Conservation (phyloP, 805 yeast genomes). For the Barnettozyma sp. region DNA sequence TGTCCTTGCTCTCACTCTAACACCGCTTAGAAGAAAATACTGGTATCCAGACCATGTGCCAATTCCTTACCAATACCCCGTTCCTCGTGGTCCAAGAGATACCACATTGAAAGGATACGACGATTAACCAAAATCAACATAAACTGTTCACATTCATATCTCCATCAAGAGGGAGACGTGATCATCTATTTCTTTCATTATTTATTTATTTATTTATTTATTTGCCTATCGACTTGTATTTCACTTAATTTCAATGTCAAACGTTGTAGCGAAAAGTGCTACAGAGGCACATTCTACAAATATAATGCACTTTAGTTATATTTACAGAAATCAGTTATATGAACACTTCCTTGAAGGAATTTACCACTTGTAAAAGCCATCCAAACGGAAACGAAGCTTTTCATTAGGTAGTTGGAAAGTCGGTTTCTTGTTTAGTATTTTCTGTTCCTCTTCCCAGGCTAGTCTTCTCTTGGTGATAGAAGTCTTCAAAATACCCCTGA, state of each 20-base stretch:
- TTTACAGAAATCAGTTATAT: too few species aligned
- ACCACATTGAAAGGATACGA: slow-evolving; percentile 45
- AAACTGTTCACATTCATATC: neutral
- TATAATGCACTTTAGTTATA: slow-evolving; percentile 8
- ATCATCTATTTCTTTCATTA: too few species aligned
- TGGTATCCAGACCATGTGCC: slow-evolving; percentile 59
- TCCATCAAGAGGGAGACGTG: too few species aligned
- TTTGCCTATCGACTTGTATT: too few species aligned
- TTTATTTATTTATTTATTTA: slow-evolving; percentile 12
- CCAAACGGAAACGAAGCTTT: slow-evolving; percentile 40
- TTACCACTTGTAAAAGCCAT: slow-evolving; percentile 54
- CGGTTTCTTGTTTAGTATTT: slow-evolving; percentile 45
- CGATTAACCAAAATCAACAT: slow-evolving; percentile 29
- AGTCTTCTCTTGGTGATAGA: slow-evolving; percentile 55
- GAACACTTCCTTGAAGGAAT: too few species aligned
- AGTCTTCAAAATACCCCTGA: slow-evolving; percentile 68
- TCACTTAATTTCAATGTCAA: too few species aligned
- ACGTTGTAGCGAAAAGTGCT: too few species aligned
- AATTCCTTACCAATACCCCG: slow-evolving; percentile 46
- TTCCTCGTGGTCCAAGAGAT: slow-evolving; percentile 51
- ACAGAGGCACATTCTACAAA: too few species aligned
- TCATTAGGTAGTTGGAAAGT: slow-evolving; percentile 39
- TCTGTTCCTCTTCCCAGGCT: slow-evolving; percentile 49
- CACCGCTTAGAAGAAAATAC: slow-evolving; percentile 66
- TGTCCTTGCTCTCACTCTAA: slow-evolving; percentile 45